Evolutionary conservation across 2,329 filamentous ascomycete species (phyloP).

Genomic region (Alternaria tenuissima): DNA sequence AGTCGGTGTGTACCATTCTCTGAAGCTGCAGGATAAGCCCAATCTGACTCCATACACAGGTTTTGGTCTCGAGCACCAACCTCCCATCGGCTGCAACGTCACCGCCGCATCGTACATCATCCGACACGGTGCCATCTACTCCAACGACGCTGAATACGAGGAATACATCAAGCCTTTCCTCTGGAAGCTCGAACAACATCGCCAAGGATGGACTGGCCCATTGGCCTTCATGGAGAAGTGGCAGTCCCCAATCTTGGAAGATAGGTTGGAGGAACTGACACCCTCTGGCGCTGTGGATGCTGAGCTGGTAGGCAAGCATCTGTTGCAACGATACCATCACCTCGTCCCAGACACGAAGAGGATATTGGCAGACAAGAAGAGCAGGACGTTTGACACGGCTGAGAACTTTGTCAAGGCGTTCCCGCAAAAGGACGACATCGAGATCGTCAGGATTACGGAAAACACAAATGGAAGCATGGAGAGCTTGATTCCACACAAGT

Average conservation of each 20-base stretch:
- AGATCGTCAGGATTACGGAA: conserved; percentile 44
- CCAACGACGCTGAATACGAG: conserved; percentile 61
- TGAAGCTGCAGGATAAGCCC: background rate
- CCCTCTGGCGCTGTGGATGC: conserved; percentile 57
- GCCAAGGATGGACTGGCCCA: conserved; percentile 61
- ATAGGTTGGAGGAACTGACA: conserved; percentile 54
- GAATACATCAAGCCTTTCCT: conserved; percentile 60
- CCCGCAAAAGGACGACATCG: conserved; percentile 38
- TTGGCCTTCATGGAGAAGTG: conserved; percentile 66
- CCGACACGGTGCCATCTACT: conserved; percentile 60
- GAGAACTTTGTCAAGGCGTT: conserved; percentile 42
- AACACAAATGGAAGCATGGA: conserved; percentile 43
- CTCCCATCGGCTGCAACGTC: conserved; percentile 60
- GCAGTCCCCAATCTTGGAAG: conserved; percentile 63
- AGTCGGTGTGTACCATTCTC: conserved; percentile 35
- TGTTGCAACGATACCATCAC: conserved; percentile 63
- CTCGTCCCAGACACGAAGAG: conserved; percentile 53
- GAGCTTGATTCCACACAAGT: conserved; percentile 45
- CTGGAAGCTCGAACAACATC: conserved; percentile 65
- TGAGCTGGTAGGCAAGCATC: conserved; percentile 66
- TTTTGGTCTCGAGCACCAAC: conserved; percentile 55
- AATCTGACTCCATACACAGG: conserved; percentile 1
- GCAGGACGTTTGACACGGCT: conserved; percentile 47
- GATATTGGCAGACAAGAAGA: conserved; percentile 48
- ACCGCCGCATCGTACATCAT: conserved; percentile 59